Base-by-base conservation (phyloP, 352 stramenopile genomes). In the Phytophthora ohioensis region DNA sequence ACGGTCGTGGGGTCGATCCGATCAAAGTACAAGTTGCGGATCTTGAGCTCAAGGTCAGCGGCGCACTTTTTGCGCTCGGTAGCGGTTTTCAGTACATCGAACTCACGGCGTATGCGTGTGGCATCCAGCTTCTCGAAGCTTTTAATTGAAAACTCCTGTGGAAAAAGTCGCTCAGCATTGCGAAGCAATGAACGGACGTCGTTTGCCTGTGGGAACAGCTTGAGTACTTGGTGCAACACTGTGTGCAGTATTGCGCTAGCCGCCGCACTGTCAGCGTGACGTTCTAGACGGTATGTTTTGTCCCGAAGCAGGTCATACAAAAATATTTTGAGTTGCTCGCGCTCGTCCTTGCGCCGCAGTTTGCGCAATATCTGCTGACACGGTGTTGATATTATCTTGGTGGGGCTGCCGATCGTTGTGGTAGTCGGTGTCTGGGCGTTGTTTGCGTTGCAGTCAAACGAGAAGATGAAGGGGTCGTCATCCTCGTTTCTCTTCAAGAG, bases 11-110 rank as follows among this genome's bases (percentile, higher is more conserved):
- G 88, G 51, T 98, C 88, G 76, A 97, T 92, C 30, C 82, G 76
- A 61, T 97, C 90, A 65, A 97, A 97, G 84, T 98, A 97, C 15
- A 98, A 78, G 17, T 82, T 92, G 35, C 91, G 82, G 53, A 97
- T 92, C 75, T 95, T 95, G 57, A 97, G 76, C 64, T 98, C 92
- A 15, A 97, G 78, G 66, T 97, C 90, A 15, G 90, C 91, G 2
- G 82, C 79, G 6, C 88, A 73, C 70, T 95, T 94, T 62, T 93
- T 95, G 59, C 82, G 84, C 48, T 91, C 83, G n/a, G 76, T 88
- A 12, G 82, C 76, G 8, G 67, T 66, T 34, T 61, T 72, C 32
- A 92, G 54, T 9, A 64, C 57, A 11, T 92, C 80, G 17, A 87
- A 92, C 0, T 68, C 46, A 17, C 11, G 42, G 10, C 75, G 74